Percentiles rank a stretch among this genome's conserved stretches.
These are phyloP conservation scores for Gypsophila paniculata DNA, from an alignment of 179 eudicot genomes.

Conservation along the genomic window DNA sequence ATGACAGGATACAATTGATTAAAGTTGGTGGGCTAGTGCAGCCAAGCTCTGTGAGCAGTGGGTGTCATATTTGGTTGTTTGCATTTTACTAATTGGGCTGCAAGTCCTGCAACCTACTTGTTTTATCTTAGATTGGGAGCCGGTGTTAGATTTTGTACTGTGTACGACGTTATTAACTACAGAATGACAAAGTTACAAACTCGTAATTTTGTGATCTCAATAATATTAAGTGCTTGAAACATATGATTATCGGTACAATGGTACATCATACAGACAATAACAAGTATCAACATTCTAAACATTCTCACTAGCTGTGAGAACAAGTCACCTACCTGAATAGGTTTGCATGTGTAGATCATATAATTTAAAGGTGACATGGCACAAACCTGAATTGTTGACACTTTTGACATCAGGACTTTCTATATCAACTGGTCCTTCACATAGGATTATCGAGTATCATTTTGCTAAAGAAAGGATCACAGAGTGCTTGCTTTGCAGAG, in stretches of 20 bases:
- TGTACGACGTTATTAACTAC: too few relatives aligned
- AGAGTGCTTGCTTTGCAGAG: conserved; percentile 66
- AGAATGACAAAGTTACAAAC: not conserved
- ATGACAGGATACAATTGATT: too few relatives aligned
- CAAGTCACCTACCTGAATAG: not conserved
- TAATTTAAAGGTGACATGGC: conserved; percentile 6
- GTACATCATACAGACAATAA: conserved; percentile 5
- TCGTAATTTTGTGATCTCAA: not conserved
- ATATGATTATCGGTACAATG: not conserved
- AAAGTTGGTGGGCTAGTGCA: too few relatives aligned
- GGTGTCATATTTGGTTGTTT: too few relatives aligned
- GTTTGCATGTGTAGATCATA: not conserved
- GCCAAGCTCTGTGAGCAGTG: too few relatives aligned
- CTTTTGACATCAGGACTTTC: not conserved
- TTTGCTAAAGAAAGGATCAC: conserved; percentile 66
- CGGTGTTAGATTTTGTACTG: too few relatives aligned
- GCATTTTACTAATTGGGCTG: too few relatives aligned
- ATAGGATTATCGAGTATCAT: conserved; percentile 32
- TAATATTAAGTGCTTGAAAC: not conserved
- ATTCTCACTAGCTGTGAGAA: conserved; percentile 23
- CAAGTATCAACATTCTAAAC: not conserved
- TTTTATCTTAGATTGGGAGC: too few relatives aligned
- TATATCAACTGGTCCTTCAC: conserved; percentile 15
- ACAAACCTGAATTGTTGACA: conserved; percentile 10
- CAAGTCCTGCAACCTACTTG: too few relatives aligned